Evolutionary conservation across 1,139 yeast genomes (phyloP).

Genomic region (Zygosaccharomyces sapae): DNA sequence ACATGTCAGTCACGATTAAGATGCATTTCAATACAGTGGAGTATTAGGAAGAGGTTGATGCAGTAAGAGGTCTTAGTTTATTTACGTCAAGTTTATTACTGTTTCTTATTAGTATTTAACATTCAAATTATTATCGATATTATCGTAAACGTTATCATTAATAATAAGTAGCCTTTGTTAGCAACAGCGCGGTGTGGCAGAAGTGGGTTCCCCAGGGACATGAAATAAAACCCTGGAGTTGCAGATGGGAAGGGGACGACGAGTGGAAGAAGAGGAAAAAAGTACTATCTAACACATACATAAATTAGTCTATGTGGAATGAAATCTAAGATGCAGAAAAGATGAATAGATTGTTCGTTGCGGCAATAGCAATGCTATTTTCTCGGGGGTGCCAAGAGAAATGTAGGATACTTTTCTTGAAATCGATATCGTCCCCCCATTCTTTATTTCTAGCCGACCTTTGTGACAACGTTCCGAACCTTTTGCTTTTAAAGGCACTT

Average conservation of each 20-base stretch:
- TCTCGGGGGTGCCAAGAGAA: constrained; percentile 98
- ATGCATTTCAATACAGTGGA: background rate
- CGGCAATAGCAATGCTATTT: constrained; percentile 95
- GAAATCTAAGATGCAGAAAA: constrained; percentile 55
- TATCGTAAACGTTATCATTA: no score
- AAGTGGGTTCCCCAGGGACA: no score
- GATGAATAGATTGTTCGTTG: constrained; percentile 88
- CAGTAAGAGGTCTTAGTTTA: no score
- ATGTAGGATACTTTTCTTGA: constrained; percentile 90
- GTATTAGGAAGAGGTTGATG: background rate
- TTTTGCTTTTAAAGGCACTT: constrained; percentile 70
- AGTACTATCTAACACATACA: constrained; percentile 5
- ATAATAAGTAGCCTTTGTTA: no score
- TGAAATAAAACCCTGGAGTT: no score
- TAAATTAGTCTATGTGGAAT: constrained; percentile 5
- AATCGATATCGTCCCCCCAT: constrained; percentile 77
- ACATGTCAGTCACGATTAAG: constrained; percentile 46
- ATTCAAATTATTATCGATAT: no score
- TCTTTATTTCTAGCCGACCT: constrained; percentile 48
- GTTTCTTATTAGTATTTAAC: background rate
- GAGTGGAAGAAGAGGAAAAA: background rate
- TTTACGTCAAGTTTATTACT: no score
- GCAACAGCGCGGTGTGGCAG: no score
- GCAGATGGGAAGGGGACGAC: no score
- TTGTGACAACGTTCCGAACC: constrained; percentile 31